Conservation (phyloP, 164 flowering plant genomes). For the Stephania cephalantha region DNA sequence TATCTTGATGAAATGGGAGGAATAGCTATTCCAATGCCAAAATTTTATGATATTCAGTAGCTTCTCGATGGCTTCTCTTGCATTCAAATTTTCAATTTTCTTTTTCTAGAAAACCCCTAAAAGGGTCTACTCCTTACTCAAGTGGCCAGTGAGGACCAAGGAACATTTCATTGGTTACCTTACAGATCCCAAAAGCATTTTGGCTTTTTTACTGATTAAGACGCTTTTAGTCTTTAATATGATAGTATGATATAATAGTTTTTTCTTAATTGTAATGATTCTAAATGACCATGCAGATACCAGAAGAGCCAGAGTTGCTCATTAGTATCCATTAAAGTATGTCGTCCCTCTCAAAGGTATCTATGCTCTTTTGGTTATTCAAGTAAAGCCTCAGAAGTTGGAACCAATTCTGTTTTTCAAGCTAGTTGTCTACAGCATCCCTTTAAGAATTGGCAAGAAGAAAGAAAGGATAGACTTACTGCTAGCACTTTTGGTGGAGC, state of each 20-base stretch:
- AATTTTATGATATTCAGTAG: too few relatives aligned
- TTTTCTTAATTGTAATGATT: background rate
- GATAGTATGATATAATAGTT: background rate
- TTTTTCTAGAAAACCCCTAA: too few relatives aligned
- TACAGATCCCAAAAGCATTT: too few relatives aligned
- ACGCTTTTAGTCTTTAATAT: background rate
- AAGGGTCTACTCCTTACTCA: too few relatives aligned
- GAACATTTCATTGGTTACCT: too few relatives aligned
- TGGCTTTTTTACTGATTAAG: background rate
- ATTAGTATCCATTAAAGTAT: background rate
- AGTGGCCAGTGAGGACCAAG: too few relatives aligned
- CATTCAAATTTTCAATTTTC: too few relatives aligned
- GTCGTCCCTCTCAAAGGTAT: conserved; percentile 9
- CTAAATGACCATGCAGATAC: background rate
- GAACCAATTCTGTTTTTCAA: conserved; percentile 24
- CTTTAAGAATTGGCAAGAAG: conserved; percentile 68
- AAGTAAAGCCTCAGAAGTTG: conserved; percentile 10
- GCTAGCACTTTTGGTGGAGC: conserved; percentile 66
- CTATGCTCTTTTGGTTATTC: background rate
- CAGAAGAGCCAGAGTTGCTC: background rate
- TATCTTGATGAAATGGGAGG: too few relatives aligned
- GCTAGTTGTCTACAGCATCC: conserved; percentile 39
- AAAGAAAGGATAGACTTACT: conserved; percentile 49
- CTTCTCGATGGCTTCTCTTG: too few relatives aligned
- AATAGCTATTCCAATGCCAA: too few relatives aligned